A percentile compares a stretch with the other conserved stretches of the same genome.
Conservation (phyloP, 78 protist genomes). For the Polysphondylium violaceum region DNA sequence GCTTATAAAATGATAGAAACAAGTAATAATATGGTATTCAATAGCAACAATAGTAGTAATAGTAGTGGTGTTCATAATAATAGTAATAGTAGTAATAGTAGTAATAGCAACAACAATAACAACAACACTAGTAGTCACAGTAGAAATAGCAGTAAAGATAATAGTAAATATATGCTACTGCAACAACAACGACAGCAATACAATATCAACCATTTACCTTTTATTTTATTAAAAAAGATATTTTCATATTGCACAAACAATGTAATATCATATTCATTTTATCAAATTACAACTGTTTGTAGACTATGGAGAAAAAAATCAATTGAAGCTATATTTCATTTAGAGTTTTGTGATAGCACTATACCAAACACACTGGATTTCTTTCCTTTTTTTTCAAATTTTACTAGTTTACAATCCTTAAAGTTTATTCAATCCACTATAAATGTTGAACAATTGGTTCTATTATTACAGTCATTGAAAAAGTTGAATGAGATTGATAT, state of each 20-base stretch:
- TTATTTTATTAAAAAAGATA: constrained; percentile 46
- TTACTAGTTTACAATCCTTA: neutral
- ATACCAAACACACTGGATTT: neutral
- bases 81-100: too few relatives aligned
- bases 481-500: constrained; percentile 28
- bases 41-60: too few relatives aligned
- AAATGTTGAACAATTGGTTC: constrained; percentile 7
- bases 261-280: constrained; percentile 8
- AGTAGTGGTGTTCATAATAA: too few relatives aligned
- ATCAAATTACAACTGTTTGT: constrained; percentile 40
- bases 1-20: too few relatives aligned
- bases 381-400: constrained; percentile 8
- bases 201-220: constrained; percentile 61
- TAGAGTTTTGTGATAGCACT: constrained; percentile 16
- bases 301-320: constrained; percentile 11
- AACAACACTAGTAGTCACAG: too few relatives aligned
- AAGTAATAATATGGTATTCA: too few relatives aligned
- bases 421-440: constrained; percentile 30
- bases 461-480: neutral
- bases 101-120: too few relatives aligned
- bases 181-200: too few relatives aligned
- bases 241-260: constrained; percentile 15
- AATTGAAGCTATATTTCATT: neutral
- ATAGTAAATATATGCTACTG: too few relatives aligned
- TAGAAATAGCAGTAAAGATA: too few relatives aligned